A percentile compares a stretch with the other conserved stretches of the same genome.
Evolutionary conservation across 1,284 basidiomycete genomes (phyloP).

Genomic region (Phlebopus sp.): DNA sequence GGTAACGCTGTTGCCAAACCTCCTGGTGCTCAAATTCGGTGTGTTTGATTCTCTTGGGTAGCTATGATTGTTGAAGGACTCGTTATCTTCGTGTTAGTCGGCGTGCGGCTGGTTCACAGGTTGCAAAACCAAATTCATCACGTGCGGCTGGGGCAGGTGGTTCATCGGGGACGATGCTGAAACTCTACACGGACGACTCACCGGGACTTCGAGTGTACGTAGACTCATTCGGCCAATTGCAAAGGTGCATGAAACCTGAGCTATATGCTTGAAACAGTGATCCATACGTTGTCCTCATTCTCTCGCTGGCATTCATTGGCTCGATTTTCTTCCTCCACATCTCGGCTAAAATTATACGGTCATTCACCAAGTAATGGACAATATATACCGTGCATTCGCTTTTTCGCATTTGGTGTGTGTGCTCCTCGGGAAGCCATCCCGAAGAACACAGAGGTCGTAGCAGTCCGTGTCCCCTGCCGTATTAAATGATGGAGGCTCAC

Average conservation of each 20-base stretch:
- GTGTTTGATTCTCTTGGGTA: slow-evolving; percentile 25
- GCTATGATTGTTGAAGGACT: background rate
- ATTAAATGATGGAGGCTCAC: background rate
- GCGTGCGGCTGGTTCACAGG: slow-evolving; percentile 68
- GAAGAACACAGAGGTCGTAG: background rate
- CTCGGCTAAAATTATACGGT: slow-evolving; percentile 90
- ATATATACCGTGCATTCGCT: background rate
- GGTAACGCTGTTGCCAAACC: slow-evolving; percentile 59
- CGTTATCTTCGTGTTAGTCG: slow-evolving; percentile 48
- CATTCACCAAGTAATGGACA: slow-evolving; percentile 67
- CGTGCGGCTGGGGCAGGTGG: slow-evolving; percentile 95
- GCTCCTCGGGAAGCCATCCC: background rate
- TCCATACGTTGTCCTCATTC: slow-evolving; percentile 95
- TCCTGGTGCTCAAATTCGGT: slow-evolving; percentile 78
- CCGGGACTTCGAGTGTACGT: slow-evolving; percentile 95
- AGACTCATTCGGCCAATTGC: background rate
- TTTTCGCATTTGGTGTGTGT: background rate
- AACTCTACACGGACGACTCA: slow-evolving; percentile 97
- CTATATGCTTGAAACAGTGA: slow-evolving; percentile 55
- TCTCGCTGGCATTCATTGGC: slow-evolving; percentile 96
- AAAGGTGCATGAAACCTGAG: slow-evolving; percentile 1
- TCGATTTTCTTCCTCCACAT: slow-evolving; percentile 99
- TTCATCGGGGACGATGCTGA: slow-evolving; percentile 96
- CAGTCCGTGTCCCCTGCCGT: background rate
- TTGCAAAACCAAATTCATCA: slow-evolving; percentile 80